phyloP scores from a whole-genome alignment of 305 asterid genomes.

The Fraxinus sp. region DNA sequence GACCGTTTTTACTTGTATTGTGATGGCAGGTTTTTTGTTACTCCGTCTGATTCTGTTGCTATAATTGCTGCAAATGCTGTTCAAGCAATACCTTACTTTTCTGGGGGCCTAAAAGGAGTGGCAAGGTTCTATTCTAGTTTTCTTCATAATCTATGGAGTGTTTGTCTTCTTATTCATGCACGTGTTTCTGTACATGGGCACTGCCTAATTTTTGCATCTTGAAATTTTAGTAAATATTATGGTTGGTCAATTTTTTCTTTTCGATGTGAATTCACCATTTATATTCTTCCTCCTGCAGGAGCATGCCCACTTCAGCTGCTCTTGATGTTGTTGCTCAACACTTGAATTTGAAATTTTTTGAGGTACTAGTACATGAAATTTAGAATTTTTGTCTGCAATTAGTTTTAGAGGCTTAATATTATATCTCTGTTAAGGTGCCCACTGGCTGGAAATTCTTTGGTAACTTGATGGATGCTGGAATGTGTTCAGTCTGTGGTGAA shows the following conservation, averaged over 20 bases:
- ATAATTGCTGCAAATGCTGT: constrained; percentile 94
- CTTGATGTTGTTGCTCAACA: constrained; percentile 92
- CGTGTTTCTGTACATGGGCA: neutral
- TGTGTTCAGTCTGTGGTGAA: constrained; percentile 99
- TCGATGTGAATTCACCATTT: constrained; percentile 18
- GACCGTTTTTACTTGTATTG: constrained; percentile 12
- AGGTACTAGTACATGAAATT: constrained; percentile 47
- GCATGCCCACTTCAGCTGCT: constrained; percentile 99
- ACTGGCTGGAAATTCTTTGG: constrained; percentile 99
- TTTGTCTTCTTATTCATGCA: constrained; percentile 14
- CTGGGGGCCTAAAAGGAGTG: constrained; percentile 95
- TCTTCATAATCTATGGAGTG: constrained; percentile 11
- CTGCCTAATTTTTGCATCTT: constrained; percentile 15
- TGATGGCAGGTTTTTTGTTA: constrained; percentile 67
- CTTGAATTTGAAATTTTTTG: constrained; percentile 87
- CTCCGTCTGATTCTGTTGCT: constrained; percentile 94
- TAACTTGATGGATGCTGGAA: constrained; percentile 98
- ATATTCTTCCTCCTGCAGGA: constrained; percentile 53
- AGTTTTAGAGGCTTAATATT: constrained; percentile 22
- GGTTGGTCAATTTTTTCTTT: constrained; percentile 1
- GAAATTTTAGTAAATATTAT: neutral
- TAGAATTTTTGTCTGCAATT: constrained; percentile 2
- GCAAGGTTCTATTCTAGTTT: constrained; percentile 65
- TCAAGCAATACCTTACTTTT: constrained; percentile 89
- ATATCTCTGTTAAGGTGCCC: constrained; percentile 63